phyloP scores from a whole-genome alignment of 352 stramenopile genomes.

The Globisporangium polare region DNA sequence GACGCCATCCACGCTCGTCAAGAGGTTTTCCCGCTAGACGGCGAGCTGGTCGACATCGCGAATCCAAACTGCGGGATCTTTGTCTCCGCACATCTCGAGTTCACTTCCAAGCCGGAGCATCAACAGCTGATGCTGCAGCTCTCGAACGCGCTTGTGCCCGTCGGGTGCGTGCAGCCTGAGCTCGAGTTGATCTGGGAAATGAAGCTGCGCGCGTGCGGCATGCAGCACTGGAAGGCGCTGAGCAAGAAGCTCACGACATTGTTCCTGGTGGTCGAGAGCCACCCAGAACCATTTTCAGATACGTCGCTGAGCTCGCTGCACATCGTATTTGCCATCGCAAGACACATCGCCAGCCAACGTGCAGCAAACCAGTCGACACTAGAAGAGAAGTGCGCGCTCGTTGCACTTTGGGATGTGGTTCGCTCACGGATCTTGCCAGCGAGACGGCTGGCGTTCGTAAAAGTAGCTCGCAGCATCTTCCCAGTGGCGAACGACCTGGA shows the following conservation, averaged over 20 bases:
- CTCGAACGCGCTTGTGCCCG: conserved; percentile 37
- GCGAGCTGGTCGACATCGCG: conserved; percentile 27
- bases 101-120: conserved; percentile 20
- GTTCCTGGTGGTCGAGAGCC: conserved; percentile 27
- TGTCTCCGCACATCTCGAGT: conserved; percentile 30
- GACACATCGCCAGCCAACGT: conserved; percentile 11
- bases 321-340: conserved; percentile 26
- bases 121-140: conserved; percentile 46
- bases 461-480: conserved; percentile 37
- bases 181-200: conserved; percentile 33
- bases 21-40: conserved; percentile 30
- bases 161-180: conserved; percentile 29
- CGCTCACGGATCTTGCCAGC: conserved; percentile 36
- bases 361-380: conserved; percentile 19
- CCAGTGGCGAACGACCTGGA: conserved; percentile 33
- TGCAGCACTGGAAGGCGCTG: conserved; percentile 38
- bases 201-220: conserved; percentile 30
- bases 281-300: conserved; percentile 19
- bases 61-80: conserved; percentile 36
- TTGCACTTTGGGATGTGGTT: conserved; percentile 50
- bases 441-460: conserved; percentile 34
- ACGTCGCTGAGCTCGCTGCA: conserved; percentile 19
- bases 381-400: conserved; percentile 39
- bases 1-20: conserved; percentile 39
- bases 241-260: conserved; percentile 35